Base-by-base conservation (phyloP, 106 monocot genomes). In the Dendrobium nobile region DNA sequence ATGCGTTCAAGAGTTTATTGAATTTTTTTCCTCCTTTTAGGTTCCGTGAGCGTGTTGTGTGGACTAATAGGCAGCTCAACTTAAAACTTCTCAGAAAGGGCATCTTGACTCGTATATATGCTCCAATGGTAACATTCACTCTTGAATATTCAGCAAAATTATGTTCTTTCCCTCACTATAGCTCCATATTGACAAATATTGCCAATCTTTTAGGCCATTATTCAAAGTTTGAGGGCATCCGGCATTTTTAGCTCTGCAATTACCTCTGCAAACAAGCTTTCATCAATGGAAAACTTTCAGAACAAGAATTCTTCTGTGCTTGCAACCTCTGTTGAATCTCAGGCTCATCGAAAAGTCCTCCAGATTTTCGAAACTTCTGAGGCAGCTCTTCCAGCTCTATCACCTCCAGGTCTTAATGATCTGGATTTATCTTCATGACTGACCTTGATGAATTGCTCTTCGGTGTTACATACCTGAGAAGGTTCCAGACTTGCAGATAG, bases 21-120 rank as follows among this genome's bases (percentile, higher is more conserved):
- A 1, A 17, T 73, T 11, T 73, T 43, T n/a, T 7, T 74, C 6
- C 67, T 55, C 48, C 54, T 80, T 40, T 42, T 80, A 95, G 95
- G 95, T 95, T 89, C 79, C 93, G 81, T 58, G 95, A 95, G 81
- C 92, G 77, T 80, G 89, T 95, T 22, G 95, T 95, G 15, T 95
- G 95, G 95, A 93, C 80, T 26, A 89, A 95, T 77, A 91, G 84
- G 33, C 59, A 88, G 10, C 80, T 93, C 16, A 95, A 89, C 26
- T 47, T 91, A 31, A 95, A 91, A 79, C 91, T 95, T 80, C 72
- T 89, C 7, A 86, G 86, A 82, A 91, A 93, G 82, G 95, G 93
- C 28, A 87, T 95, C 70, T 80, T 95, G 86, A 89, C 95, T 41
- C 89, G 93, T 26, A 93, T 95, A 75, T 87, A 95, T 87, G 89